Percentiles rank a stretch among this genome's conserved stretches.
phyloP scores from a whole-genome alignment of 352 stramenopile genomes.

The Pythium graminicola region DNA sequence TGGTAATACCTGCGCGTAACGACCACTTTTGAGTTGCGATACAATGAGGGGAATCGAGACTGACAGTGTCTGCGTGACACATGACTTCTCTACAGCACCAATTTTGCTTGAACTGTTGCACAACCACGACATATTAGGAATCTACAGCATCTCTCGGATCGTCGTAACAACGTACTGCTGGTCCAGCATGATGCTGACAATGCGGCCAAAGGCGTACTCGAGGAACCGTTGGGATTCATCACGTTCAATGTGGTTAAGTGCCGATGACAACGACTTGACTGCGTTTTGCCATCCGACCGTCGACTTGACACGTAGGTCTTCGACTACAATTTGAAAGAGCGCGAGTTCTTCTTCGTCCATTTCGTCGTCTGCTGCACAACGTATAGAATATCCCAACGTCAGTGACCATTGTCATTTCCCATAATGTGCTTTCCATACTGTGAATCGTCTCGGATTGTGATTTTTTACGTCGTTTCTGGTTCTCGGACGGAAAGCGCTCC shows the following conservation, averaged over 20 bases:
- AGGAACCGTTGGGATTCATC: constrained; percentile 74
- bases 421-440: constrained; percentile 1
- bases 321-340: constrained; percentile 76
- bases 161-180: constrained; percentile 76
- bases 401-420: no score
- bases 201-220: constrained; percentile 67
- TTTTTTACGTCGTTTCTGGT: constrained; percentile 31
- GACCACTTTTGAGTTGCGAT: constrained; percentile 63
- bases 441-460: constrained; percentile 24
- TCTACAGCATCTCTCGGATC: no score
- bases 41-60: constrained; percentile 63
- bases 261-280: constrained; percentile 76
- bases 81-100: constrained; percentile 78
- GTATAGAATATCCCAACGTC: no score
- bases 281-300: constrained; percentile 88
- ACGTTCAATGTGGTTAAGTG: constrained; percentile 58
- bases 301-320: constrained; percentile 84
- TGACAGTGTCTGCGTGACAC: constrained; percentile 70
- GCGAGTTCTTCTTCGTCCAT: constrained; percentile 83
- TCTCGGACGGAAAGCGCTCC: constrained; percentile 25
- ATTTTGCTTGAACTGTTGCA: constrained; percentile 77
- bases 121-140: constrained; percentile 2
- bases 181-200: constrained; percentile 88
- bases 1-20: constrained; percentile 53
- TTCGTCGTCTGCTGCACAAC: constrained; percentile 28